A percentile compares a stretch with the other conserved stretches of the same genome.
phyloP scores from a whole-genome alignment of 225 moss, liverwort and hornwort species.

The Climacium dendroides region DNA sequence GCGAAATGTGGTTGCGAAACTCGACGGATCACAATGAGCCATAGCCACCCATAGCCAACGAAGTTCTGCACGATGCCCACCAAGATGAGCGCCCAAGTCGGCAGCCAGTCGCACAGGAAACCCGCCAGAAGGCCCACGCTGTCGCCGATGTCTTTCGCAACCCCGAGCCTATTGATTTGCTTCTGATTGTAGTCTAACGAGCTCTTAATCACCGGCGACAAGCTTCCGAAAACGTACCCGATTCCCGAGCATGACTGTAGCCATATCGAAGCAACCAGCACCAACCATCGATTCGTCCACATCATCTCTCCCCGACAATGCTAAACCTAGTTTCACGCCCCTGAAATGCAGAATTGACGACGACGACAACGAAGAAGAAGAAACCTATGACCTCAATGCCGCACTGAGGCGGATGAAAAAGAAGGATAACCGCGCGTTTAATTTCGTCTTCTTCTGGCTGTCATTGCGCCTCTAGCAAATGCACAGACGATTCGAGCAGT shows the following conservation, averaged over 20 bases:
- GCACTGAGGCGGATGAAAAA: too few relatives aligned
- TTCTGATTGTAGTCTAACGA: slow-evolving; percentile 70
- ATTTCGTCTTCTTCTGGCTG: background rate
- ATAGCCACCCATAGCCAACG: slow-evolving; percentile 66
- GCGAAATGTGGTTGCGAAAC: slow-evolving; percentile 36
- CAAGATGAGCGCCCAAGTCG: slow-evolving; percentile 60
- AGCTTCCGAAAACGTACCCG: slow-evolving; percentile 87
- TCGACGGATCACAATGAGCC: slow-evolving; percentile 54
- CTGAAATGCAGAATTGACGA: background rate
- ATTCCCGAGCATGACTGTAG: slow-evolving; percentile 74
- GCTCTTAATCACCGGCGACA: slow-evolving; percentile 67
- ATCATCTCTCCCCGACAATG: background rate
- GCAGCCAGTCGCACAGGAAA: slow-evolving; percentile 55
- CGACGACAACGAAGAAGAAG: background rate
- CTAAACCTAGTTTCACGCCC: background rate
- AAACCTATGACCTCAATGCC: background rate
- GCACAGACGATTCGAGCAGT: background rate
- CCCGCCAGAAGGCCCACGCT: slow-evolving; percentile 66
- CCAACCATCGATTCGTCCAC: slow-evolving; percentile 62
- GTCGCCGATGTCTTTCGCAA: slow-evolving; percentile 85
- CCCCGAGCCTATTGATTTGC: slow-evolving; percentile 73
- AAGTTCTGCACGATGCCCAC: slow-evolving; percentile 53
- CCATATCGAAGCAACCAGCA: slow-evolving; percentile 73
- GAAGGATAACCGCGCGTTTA: background rate
- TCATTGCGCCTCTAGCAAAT: background rate